Evolutionary conservation across 805 yeast species (phyloP), one percentile per base, ranked within the genome.

Genomic region (Suhomyces sp.): DNA sequence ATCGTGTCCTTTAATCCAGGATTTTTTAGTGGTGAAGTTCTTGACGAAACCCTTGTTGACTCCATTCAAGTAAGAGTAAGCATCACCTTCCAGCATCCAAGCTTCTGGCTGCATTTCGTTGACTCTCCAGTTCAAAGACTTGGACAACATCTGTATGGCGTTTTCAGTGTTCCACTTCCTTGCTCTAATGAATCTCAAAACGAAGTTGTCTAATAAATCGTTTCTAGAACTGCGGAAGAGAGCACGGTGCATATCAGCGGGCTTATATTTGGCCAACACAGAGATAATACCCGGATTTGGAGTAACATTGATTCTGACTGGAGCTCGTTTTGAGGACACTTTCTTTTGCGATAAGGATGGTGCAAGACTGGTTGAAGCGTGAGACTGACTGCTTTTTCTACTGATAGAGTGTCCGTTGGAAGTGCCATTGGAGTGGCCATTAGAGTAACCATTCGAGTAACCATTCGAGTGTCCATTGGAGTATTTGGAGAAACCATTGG

Each of bases 121-220:
- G 11, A 66, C 43, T 54, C 97, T 78, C 95, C 96, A 90, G 42
- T 74, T 69, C 46, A 87, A 56, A 5, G 95, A 81, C 42, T 74
- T 68, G n/a, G 81, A 70, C 33, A 87, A 52, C 95, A 88, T 88
- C 14, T 68, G 65, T 38, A 85, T 55, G 0, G 88, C 72, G 51
- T 79, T 76, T 47, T 78, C 81, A 15, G 80, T 70, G 45, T 83
- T 78, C 81, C 88, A 88, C 62, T 88, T 88, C 62, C 96, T 79
- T 24, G 96, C 96, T 48, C 95, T 73, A 17, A 86, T 61, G 51
- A 83, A 90, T 50, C 95, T 74, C 51, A 90, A 68, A 19, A 87
- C 33, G 46, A 81, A 60, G 49, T 84, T 82, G 59, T 93, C 99
- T 3, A 95, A 84, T 30, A 81, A 71, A 56, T 91, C 98, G 26